Evolutionary conservation across 2,329 filamentous ascomycete genomes (phyloP).

Genomic region (Coniella vitis): DNA sequence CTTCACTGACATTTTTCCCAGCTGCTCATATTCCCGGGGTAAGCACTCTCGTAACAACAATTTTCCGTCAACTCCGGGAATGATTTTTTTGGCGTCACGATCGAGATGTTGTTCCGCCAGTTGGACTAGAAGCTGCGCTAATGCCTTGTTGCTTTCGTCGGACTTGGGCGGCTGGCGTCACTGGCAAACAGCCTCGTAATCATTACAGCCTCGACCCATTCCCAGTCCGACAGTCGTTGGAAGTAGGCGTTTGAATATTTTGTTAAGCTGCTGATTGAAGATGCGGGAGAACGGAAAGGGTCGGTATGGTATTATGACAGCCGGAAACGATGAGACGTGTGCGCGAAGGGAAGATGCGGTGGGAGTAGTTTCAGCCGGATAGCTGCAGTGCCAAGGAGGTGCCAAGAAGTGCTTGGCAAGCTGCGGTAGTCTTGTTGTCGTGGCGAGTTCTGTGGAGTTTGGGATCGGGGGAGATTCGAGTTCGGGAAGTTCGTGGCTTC

Average conservation of each 20-base stretch:
- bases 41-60: slow-evolving; percentile 3
- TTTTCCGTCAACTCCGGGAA: slow-evolving; percentile 1
- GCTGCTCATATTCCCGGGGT: slow-evolving; percentile 1
- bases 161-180: slow-evolving; percentile 3
- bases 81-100: slow-evolving; percentile 4
- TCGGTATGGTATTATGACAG: slow-evolving; percentile 12
- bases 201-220: not conserved
- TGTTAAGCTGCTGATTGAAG: slow-evolving; percentile 1
- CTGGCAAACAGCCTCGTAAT: slow-evolving; percentile 2
- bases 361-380: slow-evolving; percentile 3
- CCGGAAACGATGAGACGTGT: slow-evolving; percentile 10
- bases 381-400: slow-evolving; percentile 7
- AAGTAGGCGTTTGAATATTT: slow-evolving; percentile 10
- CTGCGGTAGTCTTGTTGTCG: slow-evolving; percentile 19
- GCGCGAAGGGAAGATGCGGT: slow-evolving; percentile 5
- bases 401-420: slow-evolving; percentile 18
- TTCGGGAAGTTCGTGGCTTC: slow-evolving; percentile 39
- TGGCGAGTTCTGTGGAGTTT: slow-evolving; percentile 19
- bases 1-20: slow-evolving; percentile 10
- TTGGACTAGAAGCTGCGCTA: slow-evolving; percentile 1
- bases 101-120: slow-evolving; percentile 3
- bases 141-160: slow-evolving; percentile 7
- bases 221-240: slow-evolving; percentile 5
- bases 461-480: slow-evolving; percentile 24
- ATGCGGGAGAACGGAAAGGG: slow-evolving; percentile 6